Conservation (phyloP, 2,329 filamentous ascomycete genomes). For the Beauveria sp. region DNA sequence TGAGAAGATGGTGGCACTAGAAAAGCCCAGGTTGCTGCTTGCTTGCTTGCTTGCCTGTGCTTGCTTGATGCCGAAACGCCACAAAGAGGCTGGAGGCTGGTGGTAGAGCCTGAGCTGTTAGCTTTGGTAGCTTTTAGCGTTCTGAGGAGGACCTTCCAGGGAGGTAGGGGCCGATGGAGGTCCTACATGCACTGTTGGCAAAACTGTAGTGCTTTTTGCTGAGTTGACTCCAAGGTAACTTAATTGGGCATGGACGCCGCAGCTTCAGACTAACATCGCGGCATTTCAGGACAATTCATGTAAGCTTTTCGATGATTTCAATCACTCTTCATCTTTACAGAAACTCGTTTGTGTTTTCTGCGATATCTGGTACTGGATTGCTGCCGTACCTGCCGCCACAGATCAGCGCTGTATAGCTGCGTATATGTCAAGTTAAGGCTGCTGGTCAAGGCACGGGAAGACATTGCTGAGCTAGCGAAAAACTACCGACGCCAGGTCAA, state of each 20-base stretch:
- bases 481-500: no score
- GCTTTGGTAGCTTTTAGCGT: neutral
- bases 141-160: neutral
- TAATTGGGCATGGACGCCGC: slow-evolving; percentile 1
- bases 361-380: no score
- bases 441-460: no score
- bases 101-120: neutral
- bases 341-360: no score
- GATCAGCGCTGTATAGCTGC: no score
- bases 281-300: neutral
- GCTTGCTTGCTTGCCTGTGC: no score
- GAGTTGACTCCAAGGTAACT: neutral
- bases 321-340: no score
- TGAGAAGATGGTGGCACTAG: neutral
- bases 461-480: no score
- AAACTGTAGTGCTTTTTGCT: neutral
- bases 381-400: no score
- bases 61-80: neutral
- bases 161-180: neutral
- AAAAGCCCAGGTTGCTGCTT: neutral
- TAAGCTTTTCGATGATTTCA: no score
- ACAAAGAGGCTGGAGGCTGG: neutral
- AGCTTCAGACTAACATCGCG: neutral
- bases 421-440: no score
- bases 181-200: neutral